A percentile compares a stretch with the other conserved stretches of the same genome.
Evolutionary conservation across 73 alveolate genomes (phyloP).

Genomic region (Breviolum minutum): DNA sequence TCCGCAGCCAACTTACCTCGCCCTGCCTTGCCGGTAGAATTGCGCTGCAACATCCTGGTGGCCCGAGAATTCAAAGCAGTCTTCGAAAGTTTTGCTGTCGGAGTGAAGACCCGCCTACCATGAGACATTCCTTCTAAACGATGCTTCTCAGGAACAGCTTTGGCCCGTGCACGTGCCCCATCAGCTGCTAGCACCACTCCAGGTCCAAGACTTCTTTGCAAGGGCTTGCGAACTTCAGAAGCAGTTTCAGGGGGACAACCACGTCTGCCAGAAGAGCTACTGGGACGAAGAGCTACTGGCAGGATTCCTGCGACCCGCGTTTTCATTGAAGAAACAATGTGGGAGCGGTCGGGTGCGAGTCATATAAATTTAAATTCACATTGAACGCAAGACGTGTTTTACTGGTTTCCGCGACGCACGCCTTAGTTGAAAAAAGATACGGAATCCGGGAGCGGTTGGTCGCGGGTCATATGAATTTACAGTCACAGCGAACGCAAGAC

Average conservation of each 20-base stretch:
- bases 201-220: not conserved
- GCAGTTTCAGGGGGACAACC: not conserved
- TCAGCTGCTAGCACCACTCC: slow-evolving; percentile 5
- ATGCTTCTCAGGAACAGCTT: not conserved
- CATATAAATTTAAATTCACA: too few species aligned
- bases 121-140: not conserved
- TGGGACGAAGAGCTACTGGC: too few species aligned
- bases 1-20: not conserved
- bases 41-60: not conserved
- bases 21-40: not conserved
- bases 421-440: too few species aligned
- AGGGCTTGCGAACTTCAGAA: not conserved
- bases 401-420: too few species aligned
- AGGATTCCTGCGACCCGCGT: too few species aligned
- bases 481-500: too few species aligned
- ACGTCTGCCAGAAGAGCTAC: too few species aligned
- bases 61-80: not conserved
- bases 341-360: too few species aligned
- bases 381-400: too few species aligned
- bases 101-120: not conserved
- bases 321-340: too few species aligned
- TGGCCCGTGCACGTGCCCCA: not conserved
- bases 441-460: too few species aligned
- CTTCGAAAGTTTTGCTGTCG: not conserved
- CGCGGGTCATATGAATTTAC: too few species aligned